Base-by-base conservation (phyloP, 106 monocot genomes). In the Cymbidium sinense region DNA sequence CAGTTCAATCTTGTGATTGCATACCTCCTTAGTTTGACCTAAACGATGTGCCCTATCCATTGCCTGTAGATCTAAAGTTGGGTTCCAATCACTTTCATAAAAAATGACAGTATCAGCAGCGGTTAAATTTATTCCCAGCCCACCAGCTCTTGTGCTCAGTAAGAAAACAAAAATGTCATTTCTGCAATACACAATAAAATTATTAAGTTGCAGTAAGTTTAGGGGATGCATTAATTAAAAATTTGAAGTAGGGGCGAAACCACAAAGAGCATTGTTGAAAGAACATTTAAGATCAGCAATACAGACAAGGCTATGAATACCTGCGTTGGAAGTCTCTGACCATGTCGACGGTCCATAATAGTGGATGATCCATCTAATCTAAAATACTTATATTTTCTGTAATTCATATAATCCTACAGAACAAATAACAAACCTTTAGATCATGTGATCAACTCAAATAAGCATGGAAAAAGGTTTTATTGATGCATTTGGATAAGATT, bases 31-130 rank as follows among this genome's bases (percentile, higher is more conserved):
- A 58, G 98, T 98, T 78, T 98, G 98, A 83, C 98, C 98, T 43
- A 98, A 80, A 4, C 98, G 83, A 30, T 98, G 98, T 65, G 98
- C 94, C 83, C 98, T 94, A 74, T 98, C 98, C 98, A 98, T 98
- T 69, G 98, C 98, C 50, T 98, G 98, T 50, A 94, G 81, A 83
- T 98, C 98, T 73, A 94, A 78, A 19, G 94, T 94, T 76, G 96
- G 96, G 79, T 98, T 94, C 96, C 94, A 94, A 81, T 94, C 98
- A 84, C 86, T 98, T 86, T 98, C 98, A 83, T 98, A 98, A 44
- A 98, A 98, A 64, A 98, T 98, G 72, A 98, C 98, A 65, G 98
- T 98, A 78, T 98, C 98, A 80, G 94, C 98, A 76, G 98, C 98
- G 9, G 98, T 98, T 77, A 98, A 75, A 77, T 98, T 98, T 29